These are phyloP conservation scores for Paxillus rubicundulus DNA, from an alignment of 768 basidiomycete genomes.

Conservation along the genomic window DNA sequence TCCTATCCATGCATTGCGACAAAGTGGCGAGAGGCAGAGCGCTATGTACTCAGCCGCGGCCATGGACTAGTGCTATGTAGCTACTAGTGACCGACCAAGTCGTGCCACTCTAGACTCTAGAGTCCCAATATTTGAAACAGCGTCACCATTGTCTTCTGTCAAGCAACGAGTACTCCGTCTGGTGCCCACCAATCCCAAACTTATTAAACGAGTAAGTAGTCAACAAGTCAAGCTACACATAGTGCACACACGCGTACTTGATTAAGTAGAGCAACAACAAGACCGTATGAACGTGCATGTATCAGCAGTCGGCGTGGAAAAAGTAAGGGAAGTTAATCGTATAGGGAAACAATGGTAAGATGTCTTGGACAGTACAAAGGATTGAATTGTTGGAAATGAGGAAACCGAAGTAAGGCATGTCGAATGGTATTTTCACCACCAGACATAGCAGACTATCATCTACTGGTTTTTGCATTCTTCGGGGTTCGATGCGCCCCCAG, in stretches of 20 bases:
- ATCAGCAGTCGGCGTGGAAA: not conserved
- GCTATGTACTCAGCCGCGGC: too few relatives aligned
- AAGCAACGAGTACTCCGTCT: not conserved
- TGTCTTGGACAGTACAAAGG: slow-evolving; percentile 11
- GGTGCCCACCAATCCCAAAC: slow-evolving; percentile 8
- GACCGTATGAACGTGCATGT: slow-evolving; percentile 6
- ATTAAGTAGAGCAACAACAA: slow-evolving; percentile 10
- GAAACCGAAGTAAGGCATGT: slow-evolving; percentile 15
- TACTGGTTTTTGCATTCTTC: slow-evolving; percentile 95
- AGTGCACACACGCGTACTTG: slow-evolving; percentile 10
- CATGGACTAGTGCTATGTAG: too few relatives aligned
- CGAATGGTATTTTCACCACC: slow-evolving; percentile 19
- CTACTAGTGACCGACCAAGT: too few relatives aligned
- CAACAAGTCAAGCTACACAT: slow-evolving; percentile 7
- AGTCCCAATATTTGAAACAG: too few relatives aligned
- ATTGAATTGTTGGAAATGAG: slow-evolving; percentile 12
- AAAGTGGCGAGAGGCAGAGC: too few relatives aligned
- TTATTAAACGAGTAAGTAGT: slow-evolving; percentile 23
- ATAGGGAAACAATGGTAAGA: not conserved
- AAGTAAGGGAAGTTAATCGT: not conserved
- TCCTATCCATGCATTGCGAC: too few relatives aligned
- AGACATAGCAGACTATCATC: slow-evolving; percentile 15
- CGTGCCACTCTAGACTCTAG: too few relatives aligned
- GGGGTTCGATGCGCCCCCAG: slow-evolving; percentile 47
- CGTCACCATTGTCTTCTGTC: too few relatives aligned